Base-by-base conservation (phyloP, 768 basidiomycete genomes). In the Leccinellum rugosiceps region DNA sequence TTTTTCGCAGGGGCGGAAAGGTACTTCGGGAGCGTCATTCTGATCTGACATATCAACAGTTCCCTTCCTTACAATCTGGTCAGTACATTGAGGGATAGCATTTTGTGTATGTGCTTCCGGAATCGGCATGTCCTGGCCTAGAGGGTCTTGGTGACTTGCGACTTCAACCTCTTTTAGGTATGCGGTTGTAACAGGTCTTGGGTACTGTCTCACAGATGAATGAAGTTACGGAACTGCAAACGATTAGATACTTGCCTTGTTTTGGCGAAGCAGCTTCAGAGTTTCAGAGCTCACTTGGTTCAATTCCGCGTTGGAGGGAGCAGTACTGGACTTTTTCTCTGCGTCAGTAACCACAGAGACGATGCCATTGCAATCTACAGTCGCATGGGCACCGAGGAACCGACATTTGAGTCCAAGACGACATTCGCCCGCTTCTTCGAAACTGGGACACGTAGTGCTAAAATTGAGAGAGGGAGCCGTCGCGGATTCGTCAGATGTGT, bases 341-440 rank as follows among this genome's bases (percentile, higher is more conserved):
- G 83, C 81, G 63, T 92, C 84, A 6, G 74, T 74, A 0, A 79
- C 58, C 1, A 88, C 66, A 25, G 70, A 70, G 15, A 82, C 63
- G 2, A 71, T 60, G 2, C 82, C 84, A 14, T 75, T 72, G 15
- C 77, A 78, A 31, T 79, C 76, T 34, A 74, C 72, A 17, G 67
- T 73, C 11, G 88, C 74, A 71, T 99, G 96, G 3, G 83, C 86
- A 13, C 88, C 87, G 6, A 97, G 80, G 73, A 90, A 97, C 2
- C 97, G 85, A 69, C 97, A 99, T 71, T 94, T 92, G 71, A 90
- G 86, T 11, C 94, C 97, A 15, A 72, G 62, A 43, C 72, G 70
- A 55, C 71, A 72, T 56, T 68, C 67, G 0, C 64, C 65, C 45
- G 67, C 65, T 51, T 72, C 72, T 19, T 68, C 64, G 25, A 70